Conservation (phyloP, 2,329 filamentous ascomycete genomes). For the Tolypocladium amazonense region DNA sequence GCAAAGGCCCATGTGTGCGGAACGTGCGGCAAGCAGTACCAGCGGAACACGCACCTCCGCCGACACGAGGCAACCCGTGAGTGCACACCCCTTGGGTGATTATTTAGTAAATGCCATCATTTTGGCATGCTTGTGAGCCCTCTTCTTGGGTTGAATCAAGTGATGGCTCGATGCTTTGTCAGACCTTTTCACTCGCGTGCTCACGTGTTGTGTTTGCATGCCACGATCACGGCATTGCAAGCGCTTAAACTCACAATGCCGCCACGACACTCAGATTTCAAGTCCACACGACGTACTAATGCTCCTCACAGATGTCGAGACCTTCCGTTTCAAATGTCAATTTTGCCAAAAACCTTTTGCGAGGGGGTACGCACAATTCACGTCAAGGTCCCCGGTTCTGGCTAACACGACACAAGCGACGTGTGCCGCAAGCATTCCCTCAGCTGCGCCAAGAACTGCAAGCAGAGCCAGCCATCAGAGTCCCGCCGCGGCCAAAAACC, state of each 20-base stretch:
- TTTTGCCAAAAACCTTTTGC: background rate
- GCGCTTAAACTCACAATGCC: no score
- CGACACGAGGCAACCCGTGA: slow-evolving; percentile 16
- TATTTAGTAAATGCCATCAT: background rate
- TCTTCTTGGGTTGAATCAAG: background rate
- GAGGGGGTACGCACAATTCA: background rate
- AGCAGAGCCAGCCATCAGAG: slow-evolving; percentile 6
- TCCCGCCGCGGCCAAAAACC: slow-evolving; percentile 16
- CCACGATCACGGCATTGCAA: no score
- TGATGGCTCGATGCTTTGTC: background rate
- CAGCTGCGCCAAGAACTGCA: slow-evolving; percentile 4
- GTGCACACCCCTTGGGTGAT: background rate
- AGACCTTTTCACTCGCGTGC: background rate
- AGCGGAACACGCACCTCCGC: slow-evolving; percentile 14
- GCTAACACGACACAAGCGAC: background rate
- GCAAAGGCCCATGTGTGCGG: background rate
- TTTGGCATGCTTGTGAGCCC: background rate
- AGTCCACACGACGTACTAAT: background rate
- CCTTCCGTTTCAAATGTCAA: background rate
- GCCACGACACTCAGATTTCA: no score
- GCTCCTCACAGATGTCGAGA: background rate
- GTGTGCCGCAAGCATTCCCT: slow-evolving; percentile 1
- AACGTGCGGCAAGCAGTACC: slow-evolving; percentile 14
- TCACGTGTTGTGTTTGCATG: no score
- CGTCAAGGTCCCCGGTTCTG: background rate